Percentiles rank a stretch among this genome's conserved stretches.
These are phyloP conservation scores for Gnaphalium uliginosum DNA, from an alignment of 129 eudicot genomes.

Conservation along the genomic window DNA sequence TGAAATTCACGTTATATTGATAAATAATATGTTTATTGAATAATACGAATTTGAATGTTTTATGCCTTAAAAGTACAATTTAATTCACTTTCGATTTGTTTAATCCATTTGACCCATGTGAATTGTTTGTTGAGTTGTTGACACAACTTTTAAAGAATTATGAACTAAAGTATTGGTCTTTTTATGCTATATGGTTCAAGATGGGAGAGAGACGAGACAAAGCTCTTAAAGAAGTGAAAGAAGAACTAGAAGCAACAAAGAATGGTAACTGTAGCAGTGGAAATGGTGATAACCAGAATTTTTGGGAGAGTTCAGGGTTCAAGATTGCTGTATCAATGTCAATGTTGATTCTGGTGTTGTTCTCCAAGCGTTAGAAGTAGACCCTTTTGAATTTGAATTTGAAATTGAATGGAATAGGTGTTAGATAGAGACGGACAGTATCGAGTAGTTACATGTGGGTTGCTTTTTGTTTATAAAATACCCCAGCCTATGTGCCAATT, in stretches of 20 bases:
- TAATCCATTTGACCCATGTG: background rate
- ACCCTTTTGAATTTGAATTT: background rate
- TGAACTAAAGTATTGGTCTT: background rate
- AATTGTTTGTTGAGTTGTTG: background rate
- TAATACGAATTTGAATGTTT: no score
- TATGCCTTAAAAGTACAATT: background rate
- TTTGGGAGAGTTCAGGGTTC: conserved; percentile 84
- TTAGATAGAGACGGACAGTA: conserved; percentile 4
- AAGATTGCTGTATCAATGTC: conserved; percentile 86
- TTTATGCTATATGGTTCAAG: conserved; percentile 29
- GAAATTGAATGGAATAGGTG: conserved; percentile 15
- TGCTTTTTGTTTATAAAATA: conserved; percentile 20
- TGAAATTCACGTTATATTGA: no score
- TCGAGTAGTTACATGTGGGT: background rate
- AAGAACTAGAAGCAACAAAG: conserved; percentile 62
- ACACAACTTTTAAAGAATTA: background rate
- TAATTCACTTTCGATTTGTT: background rate
- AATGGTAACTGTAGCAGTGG: conserved; percentile 38
- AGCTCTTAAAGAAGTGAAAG: conserved; percentile 73
- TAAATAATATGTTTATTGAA: no score
- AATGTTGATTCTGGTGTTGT: conserved; percentile 72
- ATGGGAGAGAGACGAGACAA: conserved; percentile 88
- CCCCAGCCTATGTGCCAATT: background rate
- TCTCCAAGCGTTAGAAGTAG: conserved; percentile 50
- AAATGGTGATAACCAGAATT: conserved; percentile 42